Percentiles rank a stretch among this genome's conserved stretches.
Conservation (phyloP, 768 basidiomycete species). For the Mycena crocata region DNA sequence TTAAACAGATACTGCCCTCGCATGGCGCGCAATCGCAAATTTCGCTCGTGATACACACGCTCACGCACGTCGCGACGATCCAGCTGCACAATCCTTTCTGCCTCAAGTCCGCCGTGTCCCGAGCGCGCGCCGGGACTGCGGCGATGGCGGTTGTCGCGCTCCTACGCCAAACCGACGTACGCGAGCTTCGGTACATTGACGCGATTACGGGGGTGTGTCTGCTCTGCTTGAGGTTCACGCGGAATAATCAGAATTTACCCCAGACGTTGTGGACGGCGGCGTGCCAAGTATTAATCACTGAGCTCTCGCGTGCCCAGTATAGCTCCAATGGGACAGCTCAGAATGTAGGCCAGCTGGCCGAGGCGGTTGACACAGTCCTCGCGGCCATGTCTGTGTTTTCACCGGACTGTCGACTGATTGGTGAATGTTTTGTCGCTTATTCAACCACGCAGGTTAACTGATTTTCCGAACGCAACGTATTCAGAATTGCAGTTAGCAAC, state of each 20-base stretch:
- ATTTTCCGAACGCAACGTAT: neutral
- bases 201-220: conserved; percentile 31
- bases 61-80: conserved; percentile 28
- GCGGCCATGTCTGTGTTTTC: conserved; percentile 23
- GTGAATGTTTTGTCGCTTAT: conserved; percentile 4
- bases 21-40: conserved; percentile 3
- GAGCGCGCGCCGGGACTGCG: conserved; percentile 4
- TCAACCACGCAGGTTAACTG: too few relatives aligned
- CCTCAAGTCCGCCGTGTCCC: conserved; percentile 10
- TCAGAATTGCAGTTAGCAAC: conserved; percentile 23
- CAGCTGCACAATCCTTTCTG: conserved; percentile 28
- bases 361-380: conserved; percentile 16
- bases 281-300: conserved; percentile 21
- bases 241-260: neutral
- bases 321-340: neutral
- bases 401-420: conserved; percentile 21
- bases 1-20: conserved; percentile 17
- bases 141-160: conserved; percentile 26
- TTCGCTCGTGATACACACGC: conserved; percentile 26
- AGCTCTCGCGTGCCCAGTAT: conserved; percentile 8
- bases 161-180: conserved; percentile 16
- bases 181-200: conserved; percentile 29
- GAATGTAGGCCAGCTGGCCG: neutral
- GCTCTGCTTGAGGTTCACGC: neutral
- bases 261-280: conserved; percentile 28